Evolutionary conservation across 805 yeast genomes (phyloP).

Genomic region (Jamesozyma gamospora): DNA sequence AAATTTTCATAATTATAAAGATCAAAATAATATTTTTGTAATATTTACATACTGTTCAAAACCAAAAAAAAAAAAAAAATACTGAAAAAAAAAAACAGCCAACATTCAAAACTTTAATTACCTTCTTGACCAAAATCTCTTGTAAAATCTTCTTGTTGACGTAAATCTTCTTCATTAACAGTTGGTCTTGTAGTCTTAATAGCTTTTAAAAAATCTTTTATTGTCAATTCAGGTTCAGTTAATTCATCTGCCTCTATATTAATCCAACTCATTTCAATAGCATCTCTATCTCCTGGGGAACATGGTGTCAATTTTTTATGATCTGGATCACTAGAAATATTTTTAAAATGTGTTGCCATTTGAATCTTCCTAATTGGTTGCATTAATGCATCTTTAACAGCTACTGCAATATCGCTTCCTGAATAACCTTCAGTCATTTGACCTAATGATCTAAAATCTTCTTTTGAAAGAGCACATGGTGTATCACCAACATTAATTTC

Average conservation of each 20-base stretch:
- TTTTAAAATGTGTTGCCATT: conserved; percentile 88
- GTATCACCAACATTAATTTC: conserved; percentile 86
- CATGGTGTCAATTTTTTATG: conserved; percentile 66
- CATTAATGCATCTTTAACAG: conserved; percentile 95
- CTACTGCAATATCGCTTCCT: conserved; percentile 95
- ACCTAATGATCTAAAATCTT: conserved; percentile 70
- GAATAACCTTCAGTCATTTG: conserved; percentile 96
- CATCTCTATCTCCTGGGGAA: conserved; percentile 89
- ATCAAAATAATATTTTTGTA: too few relatives aligned
- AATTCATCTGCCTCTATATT: conserved; percentile 82
- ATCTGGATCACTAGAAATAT: conserved; percentile 34
- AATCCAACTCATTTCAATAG: conserved; percentile 88
- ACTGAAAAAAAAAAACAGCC: too few relatives aligned
- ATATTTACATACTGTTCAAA: too few relatives aligned
- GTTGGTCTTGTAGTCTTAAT: conserved; percentile 90
- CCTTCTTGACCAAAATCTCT: conserved; percentile 97
- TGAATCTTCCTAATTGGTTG: conserved; percentile 94
- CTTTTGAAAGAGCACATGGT: conserved; percentile 64
- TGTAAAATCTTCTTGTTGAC: conserved; percentile 79
- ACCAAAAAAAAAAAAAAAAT: neutral
- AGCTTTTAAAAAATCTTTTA: conserved; percentile 89
- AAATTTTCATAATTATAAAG: too few relatives aligned
- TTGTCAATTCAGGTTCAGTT: conserved; percentile 77
- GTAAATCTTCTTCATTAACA: conserved; percentile 75
- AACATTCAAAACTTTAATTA: conserved; percentile 22